Conservation (phyloP, 257 asterid species). For the Pogostemon cablin region DNA sequence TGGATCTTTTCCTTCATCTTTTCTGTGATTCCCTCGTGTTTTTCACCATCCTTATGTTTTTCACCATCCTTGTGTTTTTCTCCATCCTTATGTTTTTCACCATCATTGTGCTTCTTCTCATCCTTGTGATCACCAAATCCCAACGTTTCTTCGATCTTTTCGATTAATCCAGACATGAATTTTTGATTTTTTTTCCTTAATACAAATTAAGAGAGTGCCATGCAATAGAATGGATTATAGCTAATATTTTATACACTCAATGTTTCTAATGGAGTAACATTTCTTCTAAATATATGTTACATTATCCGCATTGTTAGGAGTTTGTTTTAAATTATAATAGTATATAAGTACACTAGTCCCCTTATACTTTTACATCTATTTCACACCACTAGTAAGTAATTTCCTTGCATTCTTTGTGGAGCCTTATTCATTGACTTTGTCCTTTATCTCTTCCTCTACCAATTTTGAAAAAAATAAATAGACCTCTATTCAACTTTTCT, state of each 20-base stretch:
- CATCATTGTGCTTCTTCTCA: neutral
- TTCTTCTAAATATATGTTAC: constrained; percentile 12
- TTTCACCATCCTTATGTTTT: constrained; percentile 17
- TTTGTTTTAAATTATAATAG: neutral
- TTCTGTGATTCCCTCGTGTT: constrained; percentile 32
- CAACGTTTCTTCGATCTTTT: constrained; percentile 49
- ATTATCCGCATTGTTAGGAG: constrained; percentile 25
- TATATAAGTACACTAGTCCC: neutral
- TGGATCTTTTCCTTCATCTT: constrained; percentile 40
- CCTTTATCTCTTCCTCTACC: too few relatives aligned
- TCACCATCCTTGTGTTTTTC: constrained; percentile 18
- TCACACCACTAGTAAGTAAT: too few relatives aligned
- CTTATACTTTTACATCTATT: neutral
- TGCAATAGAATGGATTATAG: neutral
- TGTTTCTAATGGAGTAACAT: neutral
- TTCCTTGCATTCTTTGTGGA: too few relatives aligned
- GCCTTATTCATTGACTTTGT: too few relatives aligned
- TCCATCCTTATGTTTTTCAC: neutral
- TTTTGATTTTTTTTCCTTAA: neutral
- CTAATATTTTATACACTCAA: constrained; percentile 2
- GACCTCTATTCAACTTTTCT: too few relatives aligned
- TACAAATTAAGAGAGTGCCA: neutral
- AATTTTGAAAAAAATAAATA: too few relatives aligned
- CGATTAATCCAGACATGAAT: constrained; percentile 54
- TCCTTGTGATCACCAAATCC: constrained; percentile 41